Evolutionary conservation across 2,329 filamentous ascomycete genomes (phyloP).

Genomic region (Stemphylium lycopersici): DNA sequence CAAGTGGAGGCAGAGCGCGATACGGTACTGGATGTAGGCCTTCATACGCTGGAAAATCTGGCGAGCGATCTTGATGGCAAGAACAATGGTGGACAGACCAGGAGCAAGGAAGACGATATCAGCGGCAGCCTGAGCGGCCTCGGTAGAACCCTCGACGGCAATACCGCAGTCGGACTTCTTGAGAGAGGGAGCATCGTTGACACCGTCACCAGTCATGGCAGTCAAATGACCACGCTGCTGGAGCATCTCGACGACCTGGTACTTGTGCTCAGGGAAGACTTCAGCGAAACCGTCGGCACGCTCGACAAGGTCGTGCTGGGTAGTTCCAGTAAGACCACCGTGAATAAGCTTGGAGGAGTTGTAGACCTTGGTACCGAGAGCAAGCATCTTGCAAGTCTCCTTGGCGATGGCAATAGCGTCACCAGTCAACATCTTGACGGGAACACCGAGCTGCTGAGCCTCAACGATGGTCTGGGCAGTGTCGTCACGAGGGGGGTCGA

Average conservation of each 20-base stretch:
- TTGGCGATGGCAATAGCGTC: conserved; percentile 80
- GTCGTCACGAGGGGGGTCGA: conserved; percentile 79
- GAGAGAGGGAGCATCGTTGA: conserved; percentile 75
- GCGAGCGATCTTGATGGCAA: conserved; percentile 75
- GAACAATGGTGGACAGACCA: conserved; percentile 72
- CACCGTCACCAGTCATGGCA: conserved; percentile 78
- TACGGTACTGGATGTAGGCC: conserved; percentile 78
- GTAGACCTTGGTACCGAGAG: conserved; percentile 80
- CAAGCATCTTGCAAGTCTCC: conserved; percentile 83
- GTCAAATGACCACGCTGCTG: conserved; percentile 75
- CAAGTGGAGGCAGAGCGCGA: conserved; percentile 74
- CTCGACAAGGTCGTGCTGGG: conserved; percentile 78
- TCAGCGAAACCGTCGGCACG: conserved; percentile 76
- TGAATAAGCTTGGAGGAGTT: conserved; percentile 79
- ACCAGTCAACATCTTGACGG: conserved; percentile 83
- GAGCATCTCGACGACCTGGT: conserved; percentile 77
- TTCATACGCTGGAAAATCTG: conserved; percentile 82
- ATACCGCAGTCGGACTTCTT: conserved; percentile 79
- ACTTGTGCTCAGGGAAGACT: conserved; percentile 78
- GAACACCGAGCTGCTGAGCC: conserved; percentile 76
- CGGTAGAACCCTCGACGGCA: conserved; percentile 73
- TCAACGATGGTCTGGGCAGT: conserved; percentile 79
- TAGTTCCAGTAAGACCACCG: conserved; percentile 74
- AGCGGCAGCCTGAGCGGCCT: conserved; percentile 73
- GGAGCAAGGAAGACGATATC: conserved; percentile 78